These are phyloP conservation scores for Copromyces sp. DNA, from an alignment of 495 filamentous ascomycete genomes.

Conservation along the genomic window DNA sequence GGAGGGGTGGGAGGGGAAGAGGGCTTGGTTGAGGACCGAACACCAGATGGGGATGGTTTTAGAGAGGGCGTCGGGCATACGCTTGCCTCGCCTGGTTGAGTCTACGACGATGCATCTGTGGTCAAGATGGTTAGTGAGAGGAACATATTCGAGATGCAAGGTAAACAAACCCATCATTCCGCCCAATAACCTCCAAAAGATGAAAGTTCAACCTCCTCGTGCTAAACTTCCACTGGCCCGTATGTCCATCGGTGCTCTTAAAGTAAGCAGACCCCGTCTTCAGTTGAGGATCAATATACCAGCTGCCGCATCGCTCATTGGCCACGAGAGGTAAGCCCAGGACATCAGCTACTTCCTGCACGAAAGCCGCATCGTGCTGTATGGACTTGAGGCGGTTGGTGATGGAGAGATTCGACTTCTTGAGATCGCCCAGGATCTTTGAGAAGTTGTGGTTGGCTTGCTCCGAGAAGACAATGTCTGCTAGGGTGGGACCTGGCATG, in stretches of 20 bases:
- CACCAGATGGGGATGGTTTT: conserved; percentile 96
- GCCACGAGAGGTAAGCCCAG: conserved; percentile 70
- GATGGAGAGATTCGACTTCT: conserved; percentile 64
- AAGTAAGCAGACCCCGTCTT: conserved; percentile 77
- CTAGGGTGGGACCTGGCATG: conserved; percentile 18
- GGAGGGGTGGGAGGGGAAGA: conserved; percentile 50
- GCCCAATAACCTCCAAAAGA: conserved; percentile 52
- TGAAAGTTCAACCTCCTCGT: conserved; percentile 74
- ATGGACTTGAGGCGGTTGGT: conserved; percentile 71
- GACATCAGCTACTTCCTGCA: conserved; percentile 40
- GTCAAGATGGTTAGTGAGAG: not conserved
- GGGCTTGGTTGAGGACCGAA: conserved; percentile 65
- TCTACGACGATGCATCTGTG: conserved; percentile 82
- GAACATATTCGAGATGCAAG: not conserved
- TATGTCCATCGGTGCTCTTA: conserved; percentile 95
- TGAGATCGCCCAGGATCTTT: conserved; percentile 46
- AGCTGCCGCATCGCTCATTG: conserved; percentile 90
- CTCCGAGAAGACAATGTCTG: conserved; percentile 39
- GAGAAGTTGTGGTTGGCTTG: conserved; percentile 46
- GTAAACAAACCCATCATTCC: conserved; percentile 50
- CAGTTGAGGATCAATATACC: conserved; percentile 67
- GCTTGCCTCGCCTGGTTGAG: conserved; percentile 87
- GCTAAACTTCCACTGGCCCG: conserved; percentile 81
- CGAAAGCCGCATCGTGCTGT: conserved; percentile 56
- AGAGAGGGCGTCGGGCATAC: conserved; percentile 83